Base-by-base conservation (phyloP, 257 asterid genomes). In the Salvia rosmarinus region DNA sequence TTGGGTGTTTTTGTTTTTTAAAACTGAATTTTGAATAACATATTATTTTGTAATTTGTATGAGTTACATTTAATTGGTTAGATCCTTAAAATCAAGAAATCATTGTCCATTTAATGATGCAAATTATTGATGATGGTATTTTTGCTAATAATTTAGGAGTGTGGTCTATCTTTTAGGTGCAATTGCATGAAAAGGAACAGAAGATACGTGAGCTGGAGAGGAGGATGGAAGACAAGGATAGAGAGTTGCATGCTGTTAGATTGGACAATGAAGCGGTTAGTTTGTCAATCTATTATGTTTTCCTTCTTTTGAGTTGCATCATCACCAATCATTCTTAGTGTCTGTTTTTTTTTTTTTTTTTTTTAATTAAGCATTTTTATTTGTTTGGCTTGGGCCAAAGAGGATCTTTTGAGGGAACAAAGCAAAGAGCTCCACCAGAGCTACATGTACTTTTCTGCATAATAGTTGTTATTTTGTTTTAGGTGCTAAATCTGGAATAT, bases 361-460 rank as follows among this genome's bases (percentile, higher is more conserved):
- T n/a, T n/a, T n/a, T n/a, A 34, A 58, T 63, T 55, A 43, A 44
- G 57, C 68, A 16, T 19, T 67, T 74, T 67, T 20, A 44, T 77
- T 70, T 70, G 64, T 54, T 71, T 65, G 98, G 96, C 85, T 43
- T 90, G 96, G 96, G 98, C 98, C 70, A 92, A 92, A 75, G 96
- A 88, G 84, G 98, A 89, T 80, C 94, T 92, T 70, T 62, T 92
- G 25, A 81, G 90, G 78, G 96, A 92, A 81, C 96, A 92, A 79
- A 88, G 78, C 85, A 84, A 89, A 77, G 98, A 92, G 81, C 88
- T 92, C 62, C 96, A 90, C n/a, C n/a, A n/a, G 73, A 78, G 86
- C 23, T 89, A 81, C 85, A 87, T 83, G 98, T 88, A 65, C 50
- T 23, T 58, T 23, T 14, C 43, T 20, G 51, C 8, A n/a, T 43